Base-by-base conservation (phyloP, 2,329 filamentous ascomycete genomes). In the Botrytis medusae region DNA sequence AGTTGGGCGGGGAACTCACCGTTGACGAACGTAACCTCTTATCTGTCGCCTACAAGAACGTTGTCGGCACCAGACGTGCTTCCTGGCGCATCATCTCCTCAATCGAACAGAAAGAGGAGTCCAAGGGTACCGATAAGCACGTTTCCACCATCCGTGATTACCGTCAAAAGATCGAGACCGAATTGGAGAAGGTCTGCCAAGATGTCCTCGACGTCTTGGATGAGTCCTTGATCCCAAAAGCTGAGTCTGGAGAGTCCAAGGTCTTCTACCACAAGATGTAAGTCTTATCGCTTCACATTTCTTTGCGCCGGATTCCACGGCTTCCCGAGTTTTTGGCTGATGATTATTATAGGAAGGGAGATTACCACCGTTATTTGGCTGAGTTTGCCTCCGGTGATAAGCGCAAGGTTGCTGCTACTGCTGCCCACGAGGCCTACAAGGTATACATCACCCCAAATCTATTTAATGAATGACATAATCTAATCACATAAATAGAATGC, bases 241-340 rank as follows among this genome's bases (percentile, higher is more conserved):
- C 95, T 83, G 92, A 96, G 86, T 92, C 93, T 79, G 95, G 95
- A 87, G 95, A 98, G 89, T 97, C 94, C 84, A 98, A 98, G 91
- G 95, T 98, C 84, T 98, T 98, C 86, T 98, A 98, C 89, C 95
- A 98, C 92, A 98, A 98, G 91, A 98, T 98, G 95, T 98, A 87
- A 81, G 93, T 88, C 77, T 74, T 77, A 75, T 79, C 76, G 73
- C 51, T 40, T 22, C 34, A 61, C 20, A 73, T 72, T 42, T 37
- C 67, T 70, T 54, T 74, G 62, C 46, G 46, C 46, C 64, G 61
- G 72, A 60, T 69, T 69, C 42, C 68, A 73, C 70, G 46, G 74
- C 51, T 72, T 72, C 74, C 73, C 77, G 74, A 77, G 73, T 42
- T 37, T 29, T 29, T 29, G 40, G 32, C 71, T 72, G 51, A 57